Conservation (phyloP, 2,329 filamentous ascomycete species). For the Rhexocercosporidium sp. region DNA sequence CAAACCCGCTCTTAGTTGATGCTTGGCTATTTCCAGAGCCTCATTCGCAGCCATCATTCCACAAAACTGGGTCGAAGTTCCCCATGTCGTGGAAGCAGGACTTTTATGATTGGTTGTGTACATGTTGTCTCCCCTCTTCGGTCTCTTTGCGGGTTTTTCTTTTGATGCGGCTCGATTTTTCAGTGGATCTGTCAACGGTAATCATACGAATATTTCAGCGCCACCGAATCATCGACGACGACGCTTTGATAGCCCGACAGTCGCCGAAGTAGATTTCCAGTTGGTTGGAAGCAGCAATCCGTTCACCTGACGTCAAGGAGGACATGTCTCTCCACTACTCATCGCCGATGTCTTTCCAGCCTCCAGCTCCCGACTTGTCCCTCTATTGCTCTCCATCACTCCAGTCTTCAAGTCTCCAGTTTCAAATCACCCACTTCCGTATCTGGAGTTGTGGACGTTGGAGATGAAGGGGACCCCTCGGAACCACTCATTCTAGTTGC, state of each 20-base stretch:
- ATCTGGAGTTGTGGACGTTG: conserved; percentile 16
- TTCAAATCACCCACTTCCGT: neutral
- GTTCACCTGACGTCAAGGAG: conserved; percentile 15
- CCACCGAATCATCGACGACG: conserved; percentile 15
- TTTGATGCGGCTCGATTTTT: conserved; percentile 11
- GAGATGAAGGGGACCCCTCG: conserved; percentile 19
- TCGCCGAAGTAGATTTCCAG: conserved; percentile 6
- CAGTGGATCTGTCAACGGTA: conserved; percentile 9
- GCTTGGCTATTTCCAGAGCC: conserved; percentile 4
- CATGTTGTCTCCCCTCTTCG: conserved; percentile 17
- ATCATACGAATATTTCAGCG: conserved; percentile 19
- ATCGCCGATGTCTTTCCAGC: neutral
- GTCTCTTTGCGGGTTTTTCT: conserved; percentile 31
- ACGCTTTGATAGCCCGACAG: conserved; percentile 10
- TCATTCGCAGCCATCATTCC: neutral
- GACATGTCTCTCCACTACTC: neutral
- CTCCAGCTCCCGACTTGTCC: conserved; percentile 15
- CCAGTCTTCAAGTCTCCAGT: conserved; percentile 14
- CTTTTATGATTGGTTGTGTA: neutral
- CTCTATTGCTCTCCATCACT: neutral
- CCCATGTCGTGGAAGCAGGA: neutral
- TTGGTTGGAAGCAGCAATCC: neutral
- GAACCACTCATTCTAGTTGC: neutral
- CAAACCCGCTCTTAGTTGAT: neutral
- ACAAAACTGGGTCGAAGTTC: neutral